Evolutionary conservation across 768 basidiomycete genomes (phyloP), one percentile per base, ranked within the genome.

Genomic region (Amanita pallidorosea): DNA sequence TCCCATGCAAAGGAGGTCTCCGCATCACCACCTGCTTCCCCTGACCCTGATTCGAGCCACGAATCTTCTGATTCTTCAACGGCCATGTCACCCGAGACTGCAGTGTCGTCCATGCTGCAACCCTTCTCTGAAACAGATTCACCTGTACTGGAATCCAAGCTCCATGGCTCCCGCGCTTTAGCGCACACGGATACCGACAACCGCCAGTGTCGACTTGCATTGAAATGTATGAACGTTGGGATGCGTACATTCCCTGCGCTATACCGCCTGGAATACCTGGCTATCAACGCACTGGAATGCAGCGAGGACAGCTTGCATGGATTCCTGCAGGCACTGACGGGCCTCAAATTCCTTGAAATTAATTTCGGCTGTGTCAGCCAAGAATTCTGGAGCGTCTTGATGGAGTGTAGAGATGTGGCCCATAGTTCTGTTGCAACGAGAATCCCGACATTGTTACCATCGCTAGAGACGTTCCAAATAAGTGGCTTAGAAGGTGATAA

Each of bases 281-380:
- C 63, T 27, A 65, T 77, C 23, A 64, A 64, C 4, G 72, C 72
- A 5, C 62, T 79, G 4, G 70, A 74, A 17, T 72, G 75, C 54
- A 67, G 61, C 48, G 47, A 58, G 15, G 53, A 55, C 9, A 65
- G 60, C 46, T 71, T 70, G 64, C 59, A 56, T 7, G 56, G 57
- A 3, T 59, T 77, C 12, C 55, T 78, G 18, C 60, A 58, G 36
- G 61, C 65, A 9, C 51, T 73, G 34, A 56, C 53, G 4, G 63
- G 59, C 18, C 60, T 77, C 15, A 62, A 64, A 43, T 54, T 60
- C 11, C 63, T 77, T 25, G 73, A 76, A 53, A 67, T 72, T 42
- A 71, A 74, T 55, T 74, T 75, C 53, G 54, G 58, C 29, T 63
- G 63, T 46, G 62, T 73, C 1, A 57, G 62, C 11, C 53, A 59